These are phyloP conservation scores for Balansia obtecta DNA, from an alignment of 2,329 filamentous ascomycete species.

Conservation along the genomic window DNA sequence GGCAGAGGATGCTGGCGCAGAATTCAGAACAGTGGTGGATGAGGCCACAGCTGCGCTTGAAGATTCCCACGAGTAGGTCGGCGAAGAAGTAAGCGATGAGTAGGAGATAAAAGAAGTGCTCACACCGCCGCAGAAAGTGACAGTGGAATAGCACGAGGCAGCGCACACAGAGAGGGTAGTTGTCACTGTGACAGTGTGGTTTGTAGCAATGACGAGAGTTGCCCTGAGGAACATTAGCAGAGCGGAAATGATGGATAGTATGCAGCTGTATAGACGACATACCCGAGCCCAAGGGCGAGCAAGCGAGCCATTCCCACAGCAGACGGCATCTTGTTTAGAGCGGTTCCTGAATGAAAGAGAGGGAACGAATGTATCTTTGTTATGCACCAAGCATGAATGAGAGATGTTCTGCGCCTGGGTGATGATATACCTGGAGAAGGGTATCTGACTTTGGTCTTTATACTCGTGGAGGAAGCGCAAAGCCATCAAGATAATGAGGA, in stretches of 20 bases:
- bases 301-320: not conserved
- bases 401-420: not conserved
- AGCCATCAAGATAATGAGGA: not conserved
- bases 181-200: conserved; percentile 20
- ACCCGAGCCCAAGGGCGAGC: conserved; percentile 1
- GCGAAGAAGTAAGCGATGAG: not conserved
- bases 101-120: not conserved
- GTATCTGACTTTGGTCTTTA: not conserved
- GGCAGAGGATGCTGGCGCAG: too few relatives aligned
- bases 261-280: not conserved
- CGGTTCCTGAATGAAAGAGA: too few relatives aligned
- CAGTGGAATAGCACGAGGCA: conserved; percentile 12
- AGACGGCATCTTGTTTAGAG: not conserved
- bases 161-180: conserved; percentile 18
- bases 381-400: not conserved
- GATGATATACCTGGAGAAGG: not conserved
- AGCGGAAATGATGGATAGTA: not conserved
- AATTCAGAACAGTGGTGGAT: not conserved
- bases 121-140: not conserved
- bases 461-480: not conserved
- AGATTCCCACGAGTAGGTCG: not conserved
- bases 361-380: too few relatives aligned
- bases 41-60: not conserved
- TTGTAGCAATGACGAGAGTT: conserved; percentile 12
- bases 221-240: conserved; percentile 9